phyloP scores from a whole-genome alignment of 2,329 filamentous ascomycete genomes.

The Aspergillus pseudoviridinutans region DNA sequence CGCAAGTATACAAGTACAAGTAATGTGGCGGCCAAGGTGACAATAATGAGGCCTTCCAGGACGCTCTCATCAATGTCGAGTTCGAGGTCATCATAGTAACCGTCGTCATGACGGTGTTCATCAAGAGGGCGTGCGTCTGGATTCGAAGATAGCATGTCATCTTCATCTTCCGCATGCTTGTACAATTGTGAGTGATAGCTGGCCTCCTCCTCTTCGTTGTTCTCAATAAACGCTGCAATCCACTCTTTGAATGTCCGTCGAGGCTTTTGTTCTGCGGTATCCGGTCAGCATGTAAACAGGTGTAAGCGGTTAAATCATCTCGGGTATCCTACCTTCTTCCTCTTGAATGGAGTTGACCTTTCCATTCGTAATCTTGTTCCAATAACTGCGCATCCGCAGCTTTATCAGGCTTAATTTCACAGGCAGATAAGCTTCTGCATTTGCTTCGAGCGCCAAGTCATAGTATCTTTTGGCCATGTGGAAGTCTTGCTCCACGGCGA shows the following conservation, averaged over 20 bases:
- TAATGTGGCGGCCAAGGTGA: constrained; percentile 70
- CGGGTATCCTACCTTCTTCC: constrained; percentile 65
- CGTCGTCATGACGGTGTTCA: constrained; percentile 41
- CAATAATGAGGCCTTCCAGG: constrained; percentile 78
- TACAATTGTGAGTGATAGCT: constrained; percentile 59
- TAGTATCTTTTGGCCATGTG: constrained; percentile 97
- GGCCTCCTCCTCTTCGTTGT: constrained; percentile 60
- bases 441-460: constrained; percentile 85
- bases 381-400: constrained; percentile 78
- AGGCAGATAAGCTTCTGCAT: constrained; percentile 87
- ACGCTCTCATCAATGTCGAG: constrained; percentile 70
- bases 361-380: constrained; percentile 92
- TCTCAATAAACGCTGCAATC: constrained; percentile 78
- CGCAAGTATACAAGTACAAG: constrained; percentile 74
- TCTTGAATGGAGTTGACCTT: constrained; percentile 87
- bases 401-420: constrained; percentile 86
- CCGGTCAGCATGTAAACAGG: constrained; percentile 24
- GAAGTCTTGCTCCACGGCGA: constrained; percentile 90
- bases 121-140: constrained; percentile 20
- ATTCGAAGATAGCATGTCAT: constrained; percentile 30
- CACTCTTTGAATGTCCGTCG: constrained; percentile 79
- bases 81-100: constrained; percentile 58
- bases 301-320: background rate
- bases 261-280: constrained; percentile 58
- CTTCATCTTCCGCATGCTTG: constrained; percentile 34